A percentile compares a stretch with the other conserved stretches of the same genome.
Evolutionary conservation across 352 stramenopile species (phyloP).

Genomic region (Halophytophthora polymorphica): DNA sequence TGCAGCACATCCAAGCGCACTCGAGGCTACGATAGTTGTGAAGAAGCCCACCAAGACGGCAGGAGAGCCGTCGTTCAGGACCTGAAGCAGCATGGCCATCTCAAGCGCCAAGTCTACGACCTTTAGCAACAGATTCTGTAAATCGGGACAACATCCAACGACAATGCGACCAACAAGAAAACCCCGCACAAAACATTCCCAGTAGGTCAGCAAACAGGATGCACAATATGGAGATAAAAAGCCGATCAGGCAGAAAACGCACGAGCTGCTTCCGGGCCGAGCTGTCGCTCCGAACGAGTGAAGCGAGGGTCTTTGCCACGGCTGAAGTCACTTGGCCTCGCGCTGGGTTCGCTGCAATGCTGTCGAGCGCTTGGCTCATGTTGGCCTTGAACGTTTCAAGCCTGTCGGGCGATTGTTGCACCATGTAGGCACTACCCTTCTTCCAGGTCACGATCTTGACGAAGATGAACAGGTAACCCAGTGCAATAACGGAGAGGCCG

Average conservation of each 20-base stretch:
- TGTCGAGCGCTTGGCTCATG: neutral
- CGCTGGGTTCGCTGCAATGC: neutral
- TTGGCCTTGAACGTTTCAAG: slow-evolving; percentile 4
- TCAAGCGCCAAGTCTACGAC: slow-evolving; percentile 5
- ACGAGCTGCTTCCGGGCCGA: slow-evolving; percentile 4
- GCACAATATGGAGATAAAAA: neutral
- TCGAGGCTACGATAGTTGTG: slow-evolving; percentile 2
- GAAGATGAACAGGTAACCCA: slow-evolving; percentile 6
- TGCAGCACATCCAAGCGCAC: neutral
- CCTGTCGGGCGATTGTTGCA: too few relatives aligned
- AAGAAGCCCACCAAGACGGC: slow-evolving; percentile 7
- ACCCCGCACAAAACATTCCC: too few relatives aligned
- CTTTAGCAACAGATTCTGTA: slow-evolving; percentile 11
- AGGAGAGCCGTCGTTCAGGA: slow-evolving; percentile 9
- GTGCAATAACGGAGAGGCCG: slow-evolving; percentile 1
- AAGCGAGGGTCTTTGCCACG: neutral
- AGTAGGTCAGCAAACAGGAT: too few relatives aligned
- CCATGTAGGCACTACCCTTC: neutral
- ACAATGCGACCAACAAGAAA: too few relatives aligned
- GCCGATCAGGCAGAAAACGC: neutral
- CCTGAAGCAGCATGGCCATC: slow-evolving; percentile 1
- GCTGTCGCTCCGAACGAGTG: neutral
- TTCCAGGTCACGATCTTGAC: neutral
- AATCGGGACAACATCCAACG: too few relatives aligned
- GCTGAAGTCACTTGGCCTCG: slow-evolving; percentile 1